Base-by-base conservation (phyloP, 2,329 filamentous ascomycete genomes). In the Diaporthe ampelina region DNA sequence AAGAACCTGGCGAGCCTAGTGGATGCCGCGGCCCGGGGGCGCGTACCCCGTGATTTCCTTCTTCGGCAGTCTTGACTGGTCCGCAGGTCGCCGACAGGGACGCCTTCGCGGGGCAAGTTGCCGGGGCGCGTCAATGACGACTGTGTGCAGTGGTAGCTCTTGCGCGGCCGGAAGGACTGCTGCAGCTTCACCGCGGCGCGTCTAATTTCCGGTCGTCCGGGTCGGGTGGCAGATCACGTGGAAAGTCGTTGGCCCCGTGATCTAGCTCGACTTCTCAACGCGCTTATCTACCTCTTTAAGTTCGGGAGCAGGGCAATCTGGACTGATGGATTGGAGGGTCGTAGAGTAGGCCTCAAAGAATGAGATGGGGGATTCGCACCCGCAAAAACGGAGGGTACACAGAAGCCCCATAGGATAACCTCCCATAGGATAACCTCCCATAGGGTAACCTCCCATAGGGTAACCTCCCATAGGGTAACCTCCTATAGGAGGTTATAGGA, bases 141-240 rank as follows among this genome's bases (percentile, higher is more conserved):
- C 11, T 21, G 5, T 29, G 37, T 63, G 59, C 40, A 63, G 59
- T 48, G 59, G 40, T 32, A 43, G 59, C 59, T 48, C 59, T 63
- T 48, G 59, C 59, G 40, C 32, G 40, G 17, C 59, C 40, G 59
- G 24, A 63, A 40, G 21, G 59, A 32, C 24, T 26, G 59, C 58
- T 7, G 8, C 15, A 48, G 37, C 37, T 24, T 43, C 58, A 26
- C 24, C 29, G 45, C n/a, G n/a, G 4, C 26, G 61, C 43, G 61
- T 65, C 61, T 29, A 50, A 52, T 67, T 52, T 50, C 61, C 61
- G 61, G 61, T 50, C 45, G 45, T 67, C 43, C 61, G 61, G 61
- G 43, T 52, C 43, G 13, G 61, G 21, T 2, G 26, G 29, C 19
- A 52, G 21, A 50, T 10, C 61, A 48, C 43, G 61, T 48, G 59